A percentile compares a stretch with the other conserved stretches of the same genome.
These are phyloP conservation scores for Rehmannia glutinosa DNA, from an alignment of 257 asterid species.

Conservation along the genomic window DNA sequence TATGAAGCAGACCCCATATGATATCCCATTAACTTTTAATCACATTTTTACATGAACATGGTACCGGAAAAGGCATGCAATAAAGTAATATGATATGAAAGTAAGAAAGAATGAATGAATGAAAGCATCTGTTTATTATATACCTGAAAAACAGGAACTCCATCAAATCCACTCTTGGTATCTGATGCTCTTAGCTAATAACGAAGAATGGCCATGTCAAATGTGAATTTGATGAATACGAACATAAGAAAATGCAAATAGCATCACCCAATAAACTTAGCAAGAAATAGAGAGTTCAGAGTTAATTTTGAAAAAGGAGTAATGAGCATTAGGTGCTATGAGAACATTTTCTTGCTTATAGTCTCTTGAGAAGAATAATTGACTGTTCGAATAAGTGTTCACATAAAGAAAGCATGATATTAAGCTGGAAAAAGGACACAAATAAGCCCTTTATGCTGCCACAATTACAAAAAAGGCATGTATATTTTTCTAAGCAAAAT, in stretches of 20 bases:
- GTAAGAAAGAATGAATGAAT: neutral
- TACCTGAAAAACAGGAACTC: slow-evolving; percentile 99
- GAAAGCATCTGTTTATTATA: neutral
- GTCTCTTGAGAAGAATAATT: neutral
- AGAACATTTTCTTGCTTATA: neutral
- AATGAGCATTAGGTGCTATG: neutral
- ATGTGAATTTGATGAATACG: neutral
- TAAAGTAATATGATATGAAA: neutral
- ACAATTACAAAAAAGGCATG: neutral
- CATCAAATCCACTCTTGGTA: slow-evolving; percentile 69
- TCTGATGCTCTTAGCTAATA: slow-evolving; percentile 65
- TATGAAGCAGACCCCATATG: neutral
- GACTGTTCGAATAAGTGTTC: neutral
- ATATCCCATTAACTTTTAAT: neutral
- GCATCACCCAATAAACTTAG: neutral
- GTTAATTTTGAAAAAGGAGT: neutral
- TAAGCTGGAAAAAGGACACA: too few relatives aligned
- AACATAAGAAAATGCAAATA: neutral
- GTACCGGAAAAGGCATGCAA: neutral
- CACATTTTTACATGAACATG: neutral
- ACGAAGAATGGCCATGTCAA: slow-evolving; percentile 16
- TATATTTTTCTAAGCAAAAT: neutral
- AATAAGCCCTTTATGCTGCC: neutral
- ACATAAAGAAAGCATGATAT: neutral
- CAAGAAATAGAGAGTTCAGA: neutral